Evolutionary conservation across 1,139 yeast genomes (phyloP), one percentile per base, ranked within the genome.

Genomic region (Zygosaccharomyces sapae): DNA sequence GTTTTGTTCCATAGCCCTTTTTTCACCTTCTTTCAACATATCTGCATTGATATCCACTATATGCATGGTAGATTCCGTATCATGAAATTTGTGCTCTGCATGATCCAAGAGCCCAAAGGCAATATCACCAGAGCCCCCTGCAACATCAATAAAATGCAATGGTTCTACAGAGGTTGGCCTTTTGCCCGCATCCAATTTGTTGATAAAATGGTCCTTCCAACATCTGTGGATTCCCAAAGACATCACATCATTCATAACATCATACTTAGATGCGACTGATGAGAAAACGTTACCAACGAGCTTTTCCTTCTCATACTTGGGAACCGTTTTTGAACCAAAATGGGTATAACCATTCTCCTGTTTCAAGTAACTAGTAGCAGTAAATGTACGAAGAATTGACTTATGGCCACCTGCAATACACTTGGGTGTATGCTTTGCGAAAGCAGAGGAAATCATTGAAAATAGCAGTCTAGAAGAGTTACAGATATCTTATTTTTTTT

Each of bases 111-210:
- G 76, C 5, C 98, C 94, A 70, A 89, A 89, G 1, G 98, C 98
- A 69, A 92, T 90, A 65, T 92, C 99, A 41, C 98, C 99, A 12
- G 97, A 89, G 29, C 99, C 99, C 49, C 98, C 99, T 33, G 98
- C 99, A 47, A 94, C 97, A 69, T 92, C 99, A 54, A 92, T 75
- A 62, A 92, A 90, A 53, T 83, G 80, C 62, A 92, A 73, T 1
- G 96, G 96, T 56, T 81, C 77, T 2, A 70, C 67, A 7, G 89
- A 81, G 38, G 92, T 95, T 3, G 96, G 90, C 62, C 97, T 80
- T 74, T 81, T 82, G 37, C 99, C 99, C 36, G 97, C 96, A 63
- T 92, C 97, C 52, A 92, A 73, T 57, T 89, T 80, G 58, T 81
- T 76, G 58, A 92, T 90, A 63, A 92, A 85, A 64, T 90, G 96